phyloP scores from a whole-genome alignment of 129 eudicot genomes.

The Sambucus nigra region DNA sequence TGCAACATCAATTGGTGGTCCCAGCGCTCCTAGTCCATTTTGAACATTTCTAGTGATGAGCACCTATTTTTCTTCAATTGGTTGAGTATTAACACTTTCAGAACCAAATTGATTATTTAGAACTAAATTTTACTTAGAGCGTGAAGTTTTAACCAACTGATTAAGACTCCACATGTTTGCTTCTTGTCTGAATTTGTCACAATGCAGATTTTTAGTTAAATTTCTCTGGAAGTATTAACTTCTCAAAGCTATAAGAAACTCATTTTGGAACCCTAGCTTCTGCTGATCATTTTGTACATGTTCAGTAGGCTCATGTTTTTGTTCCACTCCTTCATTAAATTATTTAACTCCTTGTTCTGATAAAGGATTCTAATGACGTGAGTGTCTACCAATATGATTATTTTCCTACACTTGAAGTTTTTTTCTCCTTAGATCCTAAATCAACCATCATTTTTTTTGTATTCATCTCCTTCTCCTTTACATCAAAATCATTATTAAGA shows the following conservation, averaged over 20 bases:
- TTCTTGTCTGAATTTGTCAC: neutral
- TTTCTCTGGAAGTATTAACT: constrained; percentile 8
- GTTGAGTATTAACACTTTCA: constrained; percentile 5
- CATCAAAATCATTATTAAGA: too few relatives aligned
- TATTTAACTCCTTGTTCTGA: constrained; percentile 11
- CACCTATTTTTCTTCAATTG: constrained; percentile 3
- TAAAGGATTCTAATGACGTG: constrained; percentile 11
- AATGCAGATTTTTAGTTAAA: constrained; percentile 9
- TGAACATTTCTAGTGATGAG: constrained; percentile 5
- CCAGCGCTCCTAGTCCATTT: constrained; percentile 11
- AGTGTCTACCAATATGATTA: constrained; percentile 10
- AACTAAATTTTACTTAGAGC: neutral
- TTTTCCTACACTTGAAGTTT: neutral
- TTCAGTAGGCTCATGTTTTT: constrained; percentile 6
- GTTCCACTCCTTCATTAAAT: constrained; percentile 17
- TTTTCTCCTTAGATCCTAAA: too few relatives aligned
- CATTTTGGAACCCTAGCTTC: constrained; percentile 3
- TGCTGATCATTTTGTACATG: constrained; percentile 5
- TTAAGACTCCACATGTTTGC: neutral
- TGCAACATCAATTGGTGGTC: constrained; percentile 2
- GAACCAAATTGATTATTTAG: constrained; percentile 4
- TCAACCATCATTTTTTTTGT: too few relatives aligned
- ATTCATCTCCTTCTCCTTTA: too few relatives aligned
- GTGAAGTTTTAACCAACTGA: neutral
- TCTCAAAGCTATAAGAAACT: neutral